A percentile compares a stretch with the other conserved stretches of the same genome.
phyloP scores from a whole-genome alignment of 768 basidiomycete genomes.

The Naematelia aurantialba region DNA sequence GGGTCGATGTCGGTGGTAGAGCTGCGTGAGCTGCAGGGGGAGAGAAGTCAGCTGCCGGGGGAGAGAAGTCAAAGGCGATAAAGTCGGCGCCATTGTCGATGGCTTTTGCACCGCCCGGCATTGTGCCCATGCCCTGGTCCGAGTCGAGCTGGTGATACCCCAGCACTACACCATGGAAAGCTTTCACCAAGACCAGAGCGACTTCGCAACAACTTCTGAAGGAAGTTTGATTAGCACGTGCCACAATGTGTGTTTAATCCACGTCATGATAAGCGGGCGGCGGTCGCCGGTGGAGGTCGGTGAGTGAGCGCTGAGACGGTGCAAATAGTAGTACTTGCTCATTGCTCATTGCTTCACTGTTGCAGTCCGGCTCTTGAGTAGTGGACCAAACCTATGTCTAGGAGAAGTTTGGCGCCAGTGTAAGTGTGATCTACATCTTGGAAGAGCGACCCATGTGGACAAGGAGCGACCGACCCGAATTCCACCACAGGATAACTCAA shows the following conservation, averaged over 20 bases:
- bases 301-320: background rate
- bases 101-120: constrained; percentile 4
- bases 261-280: background rate
- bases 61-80: constrained; percentile 39
- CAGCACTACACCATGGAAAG: too few species aligned
- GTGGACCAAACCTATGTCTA: too few species aligned
- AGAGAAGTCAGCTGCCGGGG: too few species aligned
- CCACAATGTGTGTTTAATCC: background rate
- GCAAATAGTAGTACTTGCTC: background rate
- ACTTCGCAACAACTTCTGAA: background rate
- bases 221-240: background rate
- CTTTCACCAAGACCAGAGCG: too few species aligned
- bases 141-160: background rate
- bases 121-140: background rate
- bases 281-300: background rate
- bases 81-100: constrained; percentile 38
- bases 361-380: too few species aligned
- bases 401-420: too few species aligned
- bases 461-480: too few species aligned
- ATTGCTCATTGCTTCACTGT: background rate
- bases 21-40: background rate
- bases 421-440: too few species aligned
- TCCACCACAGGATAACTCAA: too few species aligned
- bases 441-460: too few species aligned
- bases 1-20: background rate